phyloP scores from a whole-genome alignment of 1,284 basidiomycete species.

The Golubevia pallescens region DNA sequence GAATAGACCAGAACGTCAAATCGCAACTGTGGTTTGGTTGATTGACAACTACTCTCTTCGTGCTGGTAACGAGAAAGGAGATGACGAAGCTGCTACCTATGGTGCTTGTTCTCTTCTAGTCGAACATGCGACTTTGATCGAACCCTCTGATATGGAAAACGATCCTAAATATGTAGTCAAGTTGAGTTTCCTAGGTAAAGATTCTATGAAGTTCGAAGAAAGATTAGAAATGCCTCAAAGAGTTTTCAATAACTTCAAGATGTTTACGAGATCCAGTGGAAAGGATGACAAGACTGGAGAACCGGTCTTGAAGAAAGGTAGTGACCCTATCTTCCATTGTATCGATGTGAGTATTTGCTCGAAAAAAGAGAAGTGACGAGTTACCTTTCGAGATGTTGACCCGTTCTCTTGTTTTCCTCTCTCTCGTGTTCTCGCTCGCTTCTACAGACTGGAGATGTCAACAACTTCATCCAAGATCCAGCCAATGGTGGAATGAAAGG shows the following conservation, averaged over 20 bases:
- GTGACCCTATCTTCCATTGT: conserved; percentile 54
- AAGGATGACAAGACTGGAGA: conserved; percentile 43
- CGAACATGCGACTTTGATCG: conserved; percentile 54
- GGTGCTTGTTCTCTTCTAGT: conserved; percentile 61
- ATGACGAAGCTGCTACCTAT: conserved; percentile 62
- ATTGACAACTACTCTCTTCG: conserved; percentile 63
- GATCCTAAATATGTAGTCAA: conserved; percentile 21
- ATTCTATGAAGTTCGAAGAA: conserved; percentile 64
- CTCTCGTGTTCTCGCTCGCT: background rate
- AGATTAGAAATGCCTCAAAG: conserved; percentile 47
- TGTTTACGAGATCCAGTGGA: conserved; percentile 53
- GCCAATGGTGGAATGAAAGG: conserved; percentile 52
- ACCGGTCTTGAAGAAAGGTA: conserved; percentile 44
- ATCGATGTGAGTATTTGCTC: background rate
- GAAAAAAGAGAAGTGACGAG: background rate
- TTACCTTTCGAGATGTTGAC: background rate
- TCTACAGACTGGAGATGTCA: conserved; percentile 36
- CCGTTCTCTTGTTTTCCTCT: background rate
- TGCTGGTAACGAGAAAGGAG: conserved; percentile 64
- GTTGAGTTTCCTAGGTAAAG: conserved; percentile 61
- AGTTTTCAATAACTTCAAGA: conserved; percentile 59
- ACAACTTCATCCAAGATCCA: conserved; percentile 54
- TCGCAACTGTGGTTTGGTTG: conserved; percentile 62
- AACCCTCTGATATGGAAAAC: conserved; percentile 18
- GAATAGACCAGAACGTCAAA: conserved; percentile 48